Evolutionary conservation across 371 early-diverging fungal genomes (phyloP), one percentile per base, ranked within the genome.

Genomic region (Fennellomyces sp.): DNA sequence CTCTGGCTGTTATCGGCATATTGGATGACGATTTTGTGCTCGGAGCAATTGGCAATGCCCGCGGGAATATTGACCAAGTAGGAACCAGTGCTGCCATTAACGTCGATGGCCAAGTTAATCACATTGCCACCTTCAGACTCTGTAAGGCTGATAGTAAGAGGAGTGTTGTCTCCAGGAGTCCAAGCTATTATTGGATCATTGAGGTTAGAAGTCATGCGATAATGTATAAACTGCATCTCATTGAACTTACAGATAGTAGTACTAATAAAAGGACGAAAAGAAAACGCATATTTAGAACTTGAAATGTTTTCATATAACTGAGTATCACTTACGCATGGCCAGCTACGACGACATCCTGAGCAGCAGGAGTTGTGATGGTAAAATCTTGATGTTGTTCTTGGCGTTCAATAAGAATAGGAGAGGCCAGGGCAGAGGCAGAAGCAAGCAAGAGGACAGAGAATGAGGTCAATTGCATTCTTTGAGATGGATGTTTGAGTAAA

Each of bases 11-110:
- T 5, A 21, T 45, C 45, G n/a, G 5, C 12, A 25, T 45, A 45
- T 45, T 45, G 17, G n/a, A 45, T 45, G 23, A 45, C 45, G 23
- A 45, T 45, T 12, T 45, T 45, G n/a, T 45, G 45, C n/a, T 45
- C 45, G 12, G 45, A 21, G 23, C 45, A 45, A n/a, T 45, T 45
- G 45, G 45, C 45, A 23, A 45, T 45, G 45, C 23, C 23, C 2
- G 23, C 45, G 23, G 45, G 45, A 23, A 45, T 45, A 12, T 45
- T 45, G 23, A 45, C 45, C 45, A 45, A 23, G 45, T 15, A 45
- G 23, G 45, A 21, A 23, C 45, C 45, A 5, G 45, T 45, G 45
- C 45, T 45, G 7, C 45, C 45, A 23, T 45, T 45, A 8, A 45
- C 23, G 5, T 45, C 45, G 23, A 10, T 21, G n/a, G 45, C 45